Base-by-base conservation (phyloP, 495 filamentous ascomycete species). In the Sphaerosporella brunnea region DNA sequence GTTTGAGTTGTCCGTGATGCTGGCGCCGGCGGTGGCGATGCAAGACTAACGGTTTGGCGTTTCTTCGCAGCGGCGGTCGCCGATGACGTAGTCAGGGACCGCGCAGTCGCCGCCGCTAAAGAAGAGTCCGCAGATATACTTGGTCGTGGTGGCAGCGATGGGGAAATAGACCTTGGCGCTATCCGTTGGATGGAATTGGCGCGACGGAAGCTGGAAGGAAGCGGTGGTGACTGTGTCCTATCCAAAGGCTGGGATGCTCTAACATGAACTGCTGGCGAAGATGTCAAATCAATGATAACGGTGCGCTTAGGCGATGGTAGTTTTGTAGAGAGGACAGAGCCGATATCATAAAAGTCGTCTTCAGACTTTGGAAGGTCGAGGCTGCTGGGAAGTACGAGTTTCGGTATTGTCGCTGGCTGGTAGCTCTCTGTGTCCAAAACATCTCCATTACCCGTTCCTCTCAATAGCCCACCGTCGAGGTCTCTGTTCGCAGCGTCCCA, bases 401-500 rank as follows among this genome's bases (percentile, higher is more conserved):
- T 24, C 23, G 18, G 68, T 63, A 16, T 69, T 68, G 32, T 72
- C 67, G n/a, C 45, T 57, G 36, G 38, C 25, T 11, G 32, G 16
- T 3, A 71, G 65, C 45, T 39, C 7, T 16, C 5, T 23, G 20
- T 43, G 39, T 43, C 20, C 18, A 23, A 79, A 50, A 32, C 82
- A 39, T 72, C 61, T 46, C 79, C 73, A 10, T 70, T 57, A n/a
- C n/a, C n/a, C n/a, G n/a, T n/a, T n/a, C n/a, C n/a, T 20, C 75
- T 70, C 32, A 79, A 58, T 23, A 86, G 53, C 24, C 72, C 68
- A 1, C 80, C 79, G 23, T 73, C 66, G 0, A 61, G 58, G 57
- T 80, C 76, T 49, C 83, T 71, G 28, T 81, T 70, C 4, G 74
- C 75, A 49, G 75, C 78, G 34, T 68, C 65, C 84, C 84, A 92